phyloP scores from a whole-genome alignment of 441 rosid species.

The Pelargonium fulgidum region DNA sequence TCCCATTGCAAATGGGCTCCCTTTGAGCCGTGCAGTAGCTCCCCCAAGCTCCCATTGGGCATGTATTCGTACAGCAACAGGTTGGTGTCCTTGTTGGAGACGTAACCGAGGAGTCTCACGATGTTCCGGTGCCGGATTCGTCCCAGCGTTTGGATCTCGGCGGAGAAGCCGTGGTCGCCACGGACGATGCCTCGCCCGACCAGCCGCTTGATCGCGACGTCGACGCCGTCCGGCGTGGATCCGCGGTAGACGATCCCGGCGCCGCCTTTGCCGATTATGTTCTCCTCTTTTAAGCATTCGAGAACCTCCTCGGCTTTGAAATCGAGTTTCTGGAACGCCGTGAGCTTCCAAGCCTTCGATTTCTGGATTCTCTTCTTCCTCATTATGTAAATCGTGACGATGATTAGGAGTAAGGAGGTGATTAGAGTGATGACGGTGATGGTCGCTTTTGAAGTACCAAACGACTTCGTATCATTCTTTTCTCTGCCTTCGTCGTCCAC shows the following conservation, averaged over 20 bases:
- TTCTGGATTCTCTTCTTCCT: conserved; percentile 60
- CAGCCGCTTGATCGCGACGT: conserved; percentile 80
- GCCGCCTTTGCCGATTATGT: conserved; percentile 96
- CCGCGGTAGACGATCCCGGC: conserved; percentile 94
- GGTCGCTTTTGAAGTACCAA: conserved; percentile 73
- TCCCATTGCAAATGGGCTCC: conserved; percentile 95
- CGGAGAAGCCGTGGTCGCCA: conserved; percentile 93
- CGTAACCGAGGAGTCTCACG: conserved; percentile 74
- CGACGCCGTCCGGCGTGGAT: conserved; percentile 68
- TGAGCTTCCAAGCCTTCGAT: conserved; percentile 84
- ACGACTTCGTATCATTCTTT: conserved; percentile 57
- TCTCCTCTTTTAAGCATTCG: conserved; percentile 83
- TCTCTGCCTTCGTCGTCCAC: conserved; percentile 57
- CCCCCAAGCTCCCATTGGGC: conserved; percentile 77
- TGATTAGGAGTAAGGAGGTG: conserved; percentile 55
- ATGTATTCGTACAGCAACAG: conserved; percentile 39
- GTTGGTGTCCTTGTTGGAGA: conserved; percentile 91
- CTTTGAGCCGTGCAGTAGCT: conserved; percentile 90
- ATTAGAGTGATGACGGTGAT: conserved; percentile 79
- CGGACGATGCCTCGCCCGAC: conserved; percentile 77
- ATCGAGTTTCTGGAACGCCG: conserved; percentile 89
- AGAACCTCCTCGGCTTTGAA: conserved; percentile 80
- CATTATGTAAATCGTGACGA: not conserved
- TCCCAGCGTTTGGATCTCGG: conserved; percentile 92
- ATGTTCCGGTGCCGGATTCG: conserved; percentile 87